Conservation (phyloP, 768 basidiomycete genomes). For the Ramaria sp. region DNA sequence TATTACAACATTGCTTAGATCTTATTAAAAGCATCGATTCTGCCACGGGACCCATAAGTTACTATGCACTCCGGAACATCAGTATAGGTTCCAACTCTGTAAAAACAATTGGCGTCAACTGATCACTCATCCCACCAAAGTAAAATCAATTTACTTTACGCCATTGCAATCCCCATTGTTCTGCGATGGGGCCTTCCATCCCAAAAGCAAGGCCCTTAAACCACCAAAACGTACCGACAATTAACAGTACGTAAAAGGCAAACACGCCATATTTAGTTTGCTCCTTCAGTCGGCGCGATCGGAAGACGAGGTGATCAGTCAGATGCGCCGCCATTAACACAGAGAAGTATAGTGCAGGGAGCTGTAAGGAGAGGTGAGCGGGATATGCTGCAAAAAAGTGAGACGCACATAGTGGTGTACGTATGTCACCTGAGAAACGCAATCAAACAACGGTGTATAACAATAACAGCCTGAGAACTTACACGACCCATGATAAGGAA, state of each 20-base stretch:
- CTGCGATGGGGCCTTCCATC: slow-evolving; percentile 76
- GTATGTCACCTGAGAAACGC: slow-evolving; percentile 42
- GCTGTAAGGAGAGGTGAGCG: slow-evolving; percentile 30
- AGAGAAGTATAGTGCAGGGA: slow-evolving; percentile 94
- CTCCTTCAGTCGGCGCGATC: slow-evolving; percentile 48
- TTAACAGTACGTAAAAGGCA: slow-evolving; percentile 40
- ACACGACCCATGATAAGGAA: slow-evolving; percentile 98
- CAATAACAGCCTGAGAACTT: background rate
- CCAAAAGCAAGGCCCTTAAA: slow-evolving; percentile 86
- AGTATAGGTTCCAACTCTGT: slow-evolving; percentile 20
- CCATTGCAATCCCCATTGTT: slow-evolving; percentile 76
- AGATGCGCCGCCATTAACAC: slow-evolving; percentile 87
- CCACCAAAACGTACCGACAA: slow-evolving; percentile 89
- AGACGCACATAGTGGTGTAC: slow-evolving; percentile 86
- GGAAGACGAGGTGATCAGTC: slow-evolving; percentile 89
- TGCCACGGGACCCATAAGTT: background rate
- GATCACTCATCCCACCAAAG: background rate
- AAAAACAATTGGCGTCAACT: background rate
- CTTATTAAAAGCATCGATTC: background rate
- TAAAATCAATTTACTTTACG: slow-evolving; percentile 37
- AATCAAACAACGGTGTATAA: background rate
- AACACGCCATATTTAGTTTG: slow-evolving; percentile 68
- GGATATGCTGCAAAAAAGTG: background rate
- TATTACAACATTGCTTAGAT: background rate
- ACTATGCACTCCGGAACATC: background rate